Evolutionary conservation across 1,139 yeast species (phyloP).

Genomic region (Kurtzmaniella quercitrusa): DNA sequence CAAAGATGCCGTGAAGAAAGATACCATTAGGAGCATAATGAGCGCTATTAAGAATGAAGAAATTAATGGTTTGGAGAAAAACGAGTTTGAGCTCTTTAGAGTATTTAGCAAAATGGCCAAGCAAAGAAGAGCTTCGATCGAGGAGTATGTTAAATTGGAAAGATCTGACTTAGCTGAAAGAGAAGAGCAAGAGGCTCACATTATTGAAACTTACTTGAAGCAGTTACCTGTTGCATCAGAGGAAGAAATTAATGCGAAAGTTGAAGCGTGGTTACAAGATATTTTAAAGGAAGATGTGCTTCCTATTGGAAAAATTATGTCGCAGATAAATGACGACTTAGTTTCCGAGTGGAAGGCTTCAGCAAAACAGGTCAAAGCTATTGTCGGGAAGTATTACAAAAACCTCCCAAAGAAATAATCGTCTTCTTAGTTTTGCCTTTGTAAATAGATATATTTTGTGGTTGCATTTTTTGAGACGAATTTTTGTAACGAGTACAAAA

Average conservation of each 20-base stretch:
- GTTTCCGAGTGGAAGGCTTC: constrained; percentile 6
- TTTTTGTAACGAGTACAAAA: neutral
- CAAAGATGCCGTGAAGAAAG: constrained; percentile 44
- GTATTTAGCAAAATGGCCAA: constrained; percentile 17
- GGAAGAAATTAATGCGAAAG: constrained; percentile 11
- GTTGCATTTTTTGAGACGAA: neutral
- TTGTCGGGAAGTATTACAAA: constrained; percentile 4
- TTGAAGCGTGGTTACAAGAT: constrained; percentile 4
- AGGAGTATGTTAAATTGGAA: constrained; percentile 13
- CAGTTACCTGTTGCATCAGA: constrained; percentile 16
- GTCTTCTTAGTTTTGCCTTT: neutral
- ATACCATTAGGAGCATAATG: constrained; percentile 52
- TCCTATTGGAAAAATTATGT: constrained; percentile 6
- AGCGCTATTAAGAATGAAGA: constrained; percentile 60
- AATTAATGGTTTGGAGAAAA: constrained; percentile 12
- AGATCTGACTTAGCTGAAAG: constrained; percentile 18
- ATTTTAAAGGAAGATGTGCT: neutral
- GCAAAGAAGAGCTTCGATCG: constrained; percentile 16
- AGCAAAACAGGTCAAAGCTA: constrained; percentile 7
- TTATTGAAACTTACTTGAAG: constrained; percentile 14
- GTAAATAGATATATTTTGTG: neutral
- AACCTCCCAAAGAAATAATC: neutral
- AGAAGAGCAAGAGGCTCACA: constrained; percentile 15
- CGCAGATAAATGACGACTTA: constrained; percentile 1
- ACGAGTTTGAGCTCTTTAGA: constrained; percentile 13